Conservation (phyloP, 2,329 filamentous ascomycete genomes). For the Colletotrichum tropicale region DNA sequence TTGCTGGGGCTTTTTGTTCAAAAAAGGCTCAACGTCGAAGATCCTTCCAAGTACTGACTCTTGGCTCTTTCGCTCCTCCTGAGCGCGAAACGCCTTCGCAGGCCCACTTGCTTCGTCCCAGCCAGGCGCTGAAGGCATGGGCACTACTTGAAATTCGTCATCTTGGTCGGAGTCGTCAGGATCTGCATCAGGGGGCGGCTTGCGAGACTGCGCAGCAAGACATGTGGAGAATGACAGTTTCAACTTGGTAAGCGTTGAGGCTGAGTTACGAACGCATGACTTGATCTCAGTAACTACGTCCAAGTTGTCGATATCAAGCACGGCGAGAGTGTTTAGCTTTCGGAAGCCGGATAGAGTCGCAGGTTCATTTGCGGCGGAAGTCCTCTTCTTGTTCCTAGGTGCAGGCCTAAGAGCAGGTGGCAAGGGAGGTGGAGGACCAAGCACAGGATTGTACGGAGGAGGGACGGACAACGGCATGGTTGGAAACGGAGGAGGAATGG, state of each 20-base stretch:
- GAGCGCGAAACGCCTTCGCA: slow-evolving; percentile 50
- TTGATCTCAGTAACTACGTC: slow-evolving; percentile 61
- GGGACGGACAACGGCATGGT: slow-evolving; percentile 6
- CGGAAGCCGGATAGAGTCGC: slow-evolving; percentile 63
- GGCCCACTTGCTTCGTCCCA: slow-evolving; percentile 37
- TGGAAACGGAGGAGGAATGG: slow-evolving; percentile 21
- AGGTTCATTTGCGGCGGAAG: slow-evolving; percentile 39
- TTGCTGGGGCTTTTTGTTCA: slow-evolving; percentile 37
- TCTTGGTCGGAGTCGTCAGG: slow-evolving; percentile 58
- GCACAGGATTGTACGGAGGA: slow-evolving; percentile 20
- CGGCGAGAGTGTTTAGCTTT: slow-evolving; percentile 54
- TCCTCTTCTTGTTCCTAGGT: slow-evolving; percentile 41
- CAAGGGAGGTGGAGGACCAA: slow-evolving; percentile 29
- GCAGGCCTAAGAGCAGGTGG: slow-evolving; percentile 38
- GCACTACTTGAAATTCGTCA: slow-evolving; percentile 56
- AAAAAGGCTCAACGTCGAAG: slow-evolving; percentile 52
- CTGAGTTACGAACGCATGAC: slow-evolving; percentile 58
- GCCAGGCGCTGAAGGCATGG: slow-evolving; percentile 26
- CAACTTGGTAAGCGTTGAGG: slow-evolving; percentile 57
- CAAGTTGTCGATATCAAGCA: slow-evolving; percentile 66
- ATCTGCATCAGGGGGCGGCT: slow-evolving; percentile 40
- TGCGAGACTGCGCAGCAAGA: slow-evolving; percentile 50
- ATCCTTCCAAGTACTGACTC: slow-evolving; percentile 58
- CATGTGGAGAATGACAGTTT: slow-evolving; percentile 62
- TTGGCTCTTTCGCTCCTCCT: slow-evolving; percentile 59